Evolutionary conservation across 139 green algal genomes (phyloP).

Genomic region (Chlorella sorokiniana): DNA sequence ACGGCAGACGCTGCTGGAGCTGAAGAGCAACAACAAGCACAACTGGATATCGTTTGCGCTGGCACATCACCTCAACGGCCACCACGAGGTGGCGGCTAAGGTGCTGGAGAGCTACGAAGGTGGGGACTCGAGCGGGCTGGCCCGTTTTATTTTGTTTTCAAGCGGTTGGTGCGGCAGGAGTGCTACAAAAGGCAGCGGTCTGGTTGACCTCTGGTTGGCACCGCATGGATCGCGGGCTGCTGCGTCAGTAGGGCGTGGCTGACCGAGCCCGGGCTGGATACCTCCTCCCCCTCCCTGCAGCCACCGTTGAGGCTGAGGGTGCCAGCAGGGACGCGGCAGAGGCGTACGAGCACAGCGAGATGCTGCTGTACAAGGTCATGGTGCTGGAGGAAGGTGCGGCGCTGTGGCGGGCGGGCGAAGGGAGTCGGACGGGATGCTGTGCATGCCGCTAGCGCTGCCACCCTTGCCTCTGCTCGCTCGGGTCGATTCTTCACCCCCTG

Average conservation of each 20-base stretch:
- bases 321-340: slow-evolving; percentile 53
- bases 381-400: slow-evolving; percentile 83
- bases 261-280: too few relatives aligned
- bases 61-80: slow-evolving; percentile 87
- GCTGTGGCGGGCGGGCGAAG: slow-evolving; percentile 49
- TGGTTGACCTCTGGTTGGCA: too few relatives aligned
- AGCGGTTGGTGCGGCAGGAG: too few relatives aligned
- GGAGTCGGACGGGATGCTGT: background rate
- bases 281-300: background rate
- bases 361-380: slow-evolving; percentile 91
- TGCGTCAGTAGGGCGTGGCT: too few relatives aligned
- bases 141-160: too few relatives aligned
- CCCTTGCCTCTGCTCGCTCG: background rate
- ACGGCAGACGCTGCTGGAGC: slow-evolving; percentile 81
- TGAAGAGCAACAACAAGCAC: slow-evolving; percentile 78
- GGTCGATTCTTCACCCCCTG: background rate
- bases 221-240: too few relatives aligned
- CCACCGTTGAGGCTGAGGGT: slow-evolving; percentile 36
- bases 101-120: slow-evolving; percentile 47
- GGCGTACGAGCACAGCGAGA: slow-evolving; percentile 95
- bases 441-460: too few relatives aligned
- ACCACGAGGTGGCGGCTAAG: slow-evolving; percentile 77
- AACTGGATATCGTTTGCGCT: slow-evolving; percentile 95
- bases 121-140: background rate
- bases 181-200: too few relatives aligned